A percentile compares a stretch with the other conserved stretches of the same genome.
phyloP scores from a whole-genome alignment of 352 stramenopile genomes.

The Phytophthora colocasiae region DNA sequence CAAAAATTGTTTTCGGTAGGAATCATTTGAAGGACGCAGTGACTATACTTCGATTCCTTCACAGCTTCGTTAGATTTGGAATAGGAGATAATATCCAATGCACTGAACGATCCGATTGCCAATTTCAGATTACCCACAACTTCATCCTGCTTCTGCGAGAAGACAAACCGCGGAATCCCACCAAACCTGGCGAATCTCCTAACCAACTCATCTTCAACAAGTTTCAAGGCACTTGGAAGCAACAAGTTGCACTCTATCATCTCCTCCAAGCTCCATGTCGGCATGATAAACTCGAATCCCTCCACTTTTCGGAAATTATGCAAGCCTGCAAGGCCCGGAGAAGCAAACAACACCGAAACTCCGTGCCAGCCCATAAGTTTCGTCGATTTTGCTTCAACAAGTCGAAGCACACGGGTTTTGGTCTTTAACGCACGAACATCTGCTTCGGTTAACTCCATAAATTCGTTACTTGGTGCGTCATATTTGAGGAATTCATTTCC shows the following conservation, averaged over 20 bases:
- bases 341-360: slow-evolving; percentile 25
- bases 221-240: neutral
- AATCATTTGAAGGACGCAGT: too few relatives aligned
- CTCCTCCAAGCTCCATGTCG: slow-evolving; percentile 2
- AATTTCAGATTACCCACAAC: too few relatives aligned
- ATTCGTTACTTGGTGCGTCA: too few relatives aligned
- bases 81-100: too few relatives aligned
- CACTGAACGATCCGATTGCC: too few relatives aligned
- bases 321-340: neutral
- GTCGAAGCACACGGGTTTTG: slow-evolving; percentile 27
- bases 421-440: neutral
- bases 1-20: neutral
- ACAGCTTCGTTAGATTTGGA: too few relatives aligned
- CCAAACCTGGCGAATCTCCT: neutral
- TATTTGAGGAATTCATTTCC: too few relatives aligned
- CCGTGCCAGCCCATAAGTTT: slow-evolving; percentile 11
- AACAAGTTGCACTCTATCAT: neutral
- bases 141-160: too few relatives aligned
- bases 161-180: neutral
- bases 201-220: neutral
- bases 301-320: slow-evolving; percentile 10
- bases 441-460: too few relatives aligned
- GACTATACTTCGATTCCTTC: too few relatives aligned
- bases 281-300: neutral
- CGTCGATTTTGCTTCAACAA: slow-evolving; percentile 25